These are phyloP conservation scores for Elsinoe arachidis DNA, from an alignment of 2,329 filamentous ascomycete species.

Conservation along the genomic window DNA sequence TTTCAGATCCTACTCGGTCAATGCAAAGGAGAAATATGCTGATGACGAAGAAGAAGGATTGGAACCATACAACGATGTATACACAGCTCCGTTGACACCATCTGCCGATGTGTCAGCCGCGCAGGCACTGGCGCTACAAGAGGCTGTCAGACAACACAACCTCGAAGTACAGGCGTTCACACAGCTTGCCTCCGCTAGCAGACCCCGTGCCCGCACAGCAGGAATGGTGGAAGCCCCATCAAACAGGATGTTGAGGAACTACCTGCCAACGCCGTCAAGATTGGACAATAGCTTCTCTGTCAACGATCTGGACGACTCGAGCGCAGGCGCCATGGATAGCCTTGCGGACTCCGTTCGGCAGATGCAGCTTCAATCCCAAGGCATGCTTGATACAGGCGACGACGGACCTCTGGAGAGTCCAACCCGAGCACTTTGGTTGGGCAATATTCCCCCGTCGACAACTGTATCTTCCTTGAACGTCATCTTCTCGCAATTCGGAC, in stretches of 20 bases:
- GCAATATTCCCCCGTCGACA: conserved; percentile 93
- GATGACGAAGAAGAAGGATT: conserved; percentile 72
- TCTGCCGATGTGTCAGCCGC: conserved; percentile 50
- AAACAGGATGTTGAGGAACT: conserved; percentile 56
- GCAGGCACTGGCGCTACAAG: conserved; percentile 50
- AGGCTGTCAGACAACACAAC: conserved; percentile 82
- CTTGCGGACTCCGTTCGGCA: conserved; percentile 74
- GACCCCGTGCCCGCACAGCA: conserved; percentile 83
- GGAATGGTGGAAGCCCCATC: conserved; percentile 77
- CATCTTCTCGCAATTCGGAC: conserved; percentile 89
- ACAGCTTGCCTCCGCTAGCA: conserved; percentile 68
- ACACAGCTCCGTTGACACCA: conserved; percentile 53
- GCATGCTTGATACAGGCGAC: conserved; percentile 56
- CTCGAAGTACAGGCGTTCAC: conserved; percentile 87
- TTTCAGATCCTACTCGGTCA: conserved; percentile 95
- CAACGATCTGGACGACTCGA: conserved; percentile 63
- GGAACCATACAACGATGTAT: conserved; percentile 44
- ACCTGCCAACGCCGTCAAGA: conserved; percentile 66
- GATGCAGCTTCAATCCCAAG: conserved; percentile 64
- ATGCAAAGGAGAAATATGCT: conserved; percentile 95
- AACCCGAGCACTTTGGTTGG: conserved; percentile 90
- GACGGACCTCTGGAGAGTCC: conserved; percentile 79
- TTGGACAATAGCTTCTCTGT: conserved; percentile 69
- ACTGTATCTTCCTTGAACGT: conserved; percentile 90
- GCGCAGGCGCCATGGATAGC: conserved; percentile 71